Base-by-base conservation (phyloP, 805 yeast species). In the Zygosaccharomyces rouxii region DNA sequence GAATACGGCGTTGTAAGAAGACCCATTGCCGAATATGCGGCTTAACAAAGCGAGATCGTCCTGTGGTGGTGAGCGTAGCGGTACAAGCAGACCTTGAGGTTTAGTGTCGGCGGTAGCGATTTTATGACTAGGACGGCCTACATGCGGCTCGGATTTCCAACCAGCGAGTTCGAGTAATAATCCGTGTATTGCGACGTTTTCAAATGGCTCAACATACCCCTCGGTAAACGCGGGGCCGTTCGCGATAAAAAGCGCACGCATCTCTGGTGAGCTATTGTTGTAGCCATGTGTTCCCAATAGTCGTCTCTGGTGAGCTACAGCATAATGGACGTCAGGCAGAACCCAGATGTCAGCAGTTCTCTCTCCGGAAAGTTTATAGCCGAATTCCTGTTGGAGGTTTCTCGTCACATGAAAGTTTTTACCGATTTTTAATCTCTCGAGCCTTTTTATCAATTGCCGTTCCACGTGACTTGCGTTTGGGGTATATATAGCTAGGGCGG, bases 191-290 rank as follows among this genome's bases (percentile, higher is more conserved):
- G 89, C 86, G 11, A 77, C 71, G 63, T 89, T 92, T 9, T 74
- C 68, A 58, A 90, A 85, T 3, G 96, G 96, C 52, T 69, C 64
- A 5, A 72, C 67, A 50, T 52, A 57, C 4, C 55, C 51, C 16
- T 38, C 42, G 22, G 68, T 60, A 65, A 90, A 89, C 59, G 76
- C 86, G 0, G 97, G 97, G 0, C 98, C 98, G 1, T 75, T 64
- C 0, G 84, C 95, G 35, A 88, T 57, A 63, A 92, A 90, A 7
- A 87, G 57, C 0, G 96, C 89, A 44, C 96, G 71, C 96, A 89
- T 89, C 49, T 89, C 69, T 5, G 84, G 76, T 52, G 83, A 88
- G 0, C 83, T 75, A 59, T 84, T 86, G 59, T 84, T 80, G 64
- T 87, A 90, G 1, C 97, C 97, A 66, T 88, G 95, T 0, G 85